Evolutionary conservation across 1,139 yeast genomes (phyloP).

Genomic region (Suhomyces panamericanus): DNA sequence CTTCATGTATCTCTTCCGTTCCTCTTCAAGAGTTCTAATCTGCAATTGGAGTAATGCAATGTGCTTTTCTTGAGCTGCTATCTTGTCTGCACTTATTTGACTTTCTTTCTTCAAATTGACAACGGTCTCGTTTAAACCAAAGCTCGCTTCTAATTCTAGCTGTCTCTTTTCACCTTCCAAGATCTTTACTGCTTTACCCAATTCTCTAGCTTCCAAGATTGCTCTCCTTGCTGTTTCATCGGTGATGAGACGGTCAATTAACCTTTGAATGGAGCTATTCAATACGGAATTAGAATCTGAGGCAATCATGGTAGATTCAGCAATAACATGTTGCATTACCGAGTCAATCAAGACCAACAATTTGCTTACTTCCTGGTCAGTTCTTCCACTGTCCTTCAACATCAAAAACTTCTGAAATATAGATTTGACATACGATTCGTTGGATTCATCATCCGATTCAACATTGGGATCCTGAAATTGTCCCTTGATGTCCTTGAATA

Average conservation of each 20-base stretch:
- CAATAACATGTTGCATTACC: constrained; percentile 32
- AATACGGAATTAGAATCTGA: constrained; percentile 29
- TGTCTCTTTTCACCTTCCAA: constrained; percentile 29
- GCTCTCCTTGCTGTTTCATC: constrained; percentile 40
- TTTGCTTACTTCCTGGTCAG: constrained; percentile 22
- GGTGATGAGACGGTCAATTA: constrained; percentile 35
- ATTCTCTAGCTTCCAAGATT: constrained; percentile 30
- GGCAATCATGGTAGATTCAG: constrained; percentile 27
- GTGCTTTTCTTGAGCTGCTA: constrained; percentile 30
- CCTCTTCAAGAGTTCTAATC: constrained; percentile 22
- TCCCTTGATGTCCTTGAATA: constrained; percentile 20
- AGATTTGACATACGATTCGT: constrained; percentile 20
- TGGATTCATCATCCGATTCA: constrained; percentile 11
- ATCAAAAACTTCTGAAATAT: constrained; percentile 28
- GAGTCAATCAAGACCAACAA: constrained; percentile 32
- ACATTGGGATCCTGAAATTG: constrained; percentile 12
- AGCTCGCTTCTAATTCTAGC: constrained; percentile 25
- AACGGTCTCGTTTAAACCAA: constrained; percentile 23
- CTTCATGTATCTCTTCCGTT: constrained; percentile 12
- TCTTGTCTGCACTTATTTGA: constrained; percentile 21
- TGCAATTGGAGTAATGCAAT: constrained; percentile 29
- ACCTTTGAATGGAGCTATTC: constrained; percentile 34
- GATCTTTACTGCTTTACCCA: constrained; percentile 23
- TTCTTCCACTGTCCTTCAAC: constrained; percentile 27
- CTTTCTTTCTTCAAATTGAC: constrained; percentile 22